Percentiles rank a stretch among this genome's conserved stretches.
Evolutionary conservation across 148 eudicot genomes (phyloP).

Genomic region (Rhododendron simsii): DNA sequence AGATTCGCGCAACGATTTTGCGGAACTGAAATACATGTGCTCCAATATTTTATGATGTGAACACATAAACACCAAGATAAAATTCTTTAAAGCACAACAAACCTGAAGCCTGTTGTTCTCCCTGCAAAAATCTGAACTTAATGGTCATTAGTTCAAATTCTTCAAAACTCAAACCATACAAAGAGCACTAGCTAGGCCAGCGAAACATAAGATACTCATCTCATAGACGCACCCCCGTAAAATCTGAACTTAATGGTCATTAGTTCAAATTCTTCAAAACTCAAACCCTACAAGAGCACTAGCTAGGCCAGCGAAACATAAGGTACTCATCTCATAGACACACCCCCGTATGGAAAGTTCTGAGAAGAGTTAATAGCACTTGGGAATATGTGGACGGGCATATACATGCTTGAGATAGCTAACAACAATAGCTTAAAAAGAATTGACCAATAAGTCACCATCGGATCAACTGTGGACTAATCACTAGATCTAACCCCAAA

Average conservation of each 20-base stretch:
- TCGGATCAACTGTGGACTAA: neutral
- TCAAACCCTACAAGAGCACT: neutral
- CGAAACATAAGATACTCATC: neutral
- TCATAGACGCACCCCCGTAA: neutral
- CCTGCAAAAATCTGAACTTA: neutral
- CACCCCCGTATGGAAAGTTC: neutral
- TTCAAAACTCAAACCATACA: neutral
- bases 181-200: neutral
- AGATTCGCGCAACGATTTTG: neutral
- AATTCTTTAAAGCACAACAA: neutral
- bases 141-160: neutral
- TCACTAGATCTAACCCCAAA: neutral
- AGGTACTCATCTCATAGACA: neutral
- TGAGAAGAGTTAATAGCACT: neutral
- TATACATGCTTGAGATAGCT: neutral
- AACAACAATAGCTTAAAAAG: neutral
- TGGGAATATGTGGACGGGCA: neutral
- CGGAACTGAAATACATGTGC: neutral
- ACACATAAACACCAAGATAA: neutral
- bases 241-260: neutral
- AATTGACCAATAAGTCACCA: neutral
- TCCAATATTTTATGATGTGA: neutral
- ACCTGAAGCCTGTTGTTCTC: neutral
- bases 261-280: neutral
- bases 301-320: neutral